Base-by-base conservation (phyloP, 148 eudicot genomes). In the Rhododendron ferrugineum region DNA sequence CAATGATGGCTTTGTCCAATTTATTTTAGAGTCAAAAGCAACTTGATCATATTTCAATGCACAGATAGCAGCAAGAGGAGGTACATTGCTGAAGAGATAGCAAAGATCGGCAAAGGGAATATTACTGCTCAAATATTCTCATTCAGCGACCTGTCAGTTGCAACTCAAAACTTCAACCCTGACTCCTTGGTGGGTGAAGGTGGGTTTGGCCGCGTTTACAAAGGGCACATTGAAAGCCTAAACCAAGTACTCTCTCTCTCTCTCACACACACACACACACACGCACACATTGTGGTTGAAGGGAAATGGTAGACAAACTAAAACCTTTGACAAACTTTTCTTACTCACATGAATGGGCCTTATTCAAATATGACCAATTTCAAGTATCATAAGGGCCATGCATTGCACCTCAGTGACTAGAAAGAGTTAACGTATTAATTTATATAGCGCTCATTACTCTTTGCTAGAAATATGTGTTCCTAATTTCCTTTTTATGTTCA, bases 141-240 rank as follows among this genome's bases (percentile, higher is more conserved):
- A 84, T 95, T 84, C 85, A 47, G 46, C 0, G 99, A 97, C 78
- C 88, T 97, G 49, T 82, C 82, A 56, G 80, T 36, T 77, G 94
- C 92, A 75, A 97, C 99, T 30, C 79, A 91, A 2, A 88, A 95
- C 86, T 97, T 97, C 88, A 83, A 85, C 16, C 42, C 87, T 34
- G 87, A 90, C 0, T 86, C 68, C 84, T 87, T 95, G 87, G 78
- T 95, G 9, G 99, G 99, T 72, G 98, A 97, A 88, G 99, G 99
- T 42, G 99, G 99, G n/a, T 97, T 97, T 72, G 99, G 99, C 15
- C 90, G 91, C 82, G 99, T 97, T 82, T 94, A 97, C 94, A 94
- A 88, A 90, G 98, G 92, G 73, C 86, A 83, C 84, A 10, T 95
- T 26, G 74, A 91, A 49, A 84, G 46, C 86, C 85, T 83, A 84